phyloP scores from a whole-genome alignment of 1,139 yeast species.

The Candida sp. region DNA sequence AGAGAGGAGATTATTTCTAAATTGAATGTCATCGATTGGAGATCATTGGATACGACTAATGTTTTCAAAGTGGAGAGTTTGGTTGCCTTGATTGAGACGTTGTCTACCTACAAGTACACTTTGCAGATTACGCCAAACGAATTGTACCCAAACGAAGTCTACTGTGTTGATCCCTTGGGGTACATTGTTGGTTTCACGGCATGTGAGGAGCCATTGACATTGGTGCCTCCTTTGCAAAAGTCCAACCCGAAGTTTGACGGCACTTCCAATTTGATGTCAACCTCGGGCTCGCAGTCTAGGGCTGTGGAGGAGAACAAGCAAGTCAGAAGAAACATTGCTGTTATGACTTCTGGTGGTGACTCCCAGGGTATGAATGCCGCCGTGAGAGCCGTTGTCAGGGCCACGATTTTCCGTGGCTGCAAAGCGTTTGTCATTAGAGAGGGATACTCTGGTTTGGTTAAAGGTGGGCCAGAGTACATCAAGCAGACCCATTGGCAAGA shows the following conservation, averaged over 20 bases:
- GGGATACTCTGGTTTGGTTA: constrained; percentile 79
- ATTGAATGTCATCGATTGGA: constrained; percentile 49
- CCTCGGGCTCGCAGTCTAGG: constrained; percentile 18
- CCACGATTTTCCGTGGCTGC: constrained; percentile 73
- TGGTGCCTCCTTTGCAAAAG: constrained; percentile 44
- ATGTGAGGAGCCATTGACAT: constrained; percentile 58
- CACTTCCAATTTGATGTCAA: constrained; percentile 14
- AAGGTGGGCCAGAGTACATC: constrained; percentile 65
- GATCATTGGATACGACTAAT: constrained; percentile 47
- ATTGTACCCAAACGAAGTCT: constrained; percentile 68
- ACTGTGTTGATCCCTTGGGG: constrained; percentile 72
- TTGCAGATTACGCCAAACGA: constrained; percentile 61
- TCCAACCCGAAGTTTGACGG: constrained; percentile 8
- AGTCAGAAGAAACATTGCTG: constrained; percentile 58
- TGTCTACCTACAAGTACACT: constrained; percentile 28
- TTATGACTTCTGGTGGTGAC: constrained; percentile 90
- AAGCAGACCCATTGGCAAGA: constrained; percentile 77
- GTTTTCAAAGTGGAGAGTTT: constrained; percentile 41
- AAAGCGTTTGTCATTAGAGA: constrained; percentile 76
- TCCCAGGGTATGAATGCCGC: constrained; percentile 90
- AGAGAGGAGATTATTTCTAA: constrained; percentile 27
- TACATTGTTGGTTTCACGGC: constrained; percentile 70
- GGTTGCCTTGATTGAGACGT: constrained; percentile 34
- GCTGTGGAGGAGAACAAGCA: constrained; percentile 9
- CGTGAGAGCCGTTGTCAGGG: constrained; percentile 78